Conservation (phyloP, 768 basidiomycete genomes). For the Pleurotus sapidus region DNA sequence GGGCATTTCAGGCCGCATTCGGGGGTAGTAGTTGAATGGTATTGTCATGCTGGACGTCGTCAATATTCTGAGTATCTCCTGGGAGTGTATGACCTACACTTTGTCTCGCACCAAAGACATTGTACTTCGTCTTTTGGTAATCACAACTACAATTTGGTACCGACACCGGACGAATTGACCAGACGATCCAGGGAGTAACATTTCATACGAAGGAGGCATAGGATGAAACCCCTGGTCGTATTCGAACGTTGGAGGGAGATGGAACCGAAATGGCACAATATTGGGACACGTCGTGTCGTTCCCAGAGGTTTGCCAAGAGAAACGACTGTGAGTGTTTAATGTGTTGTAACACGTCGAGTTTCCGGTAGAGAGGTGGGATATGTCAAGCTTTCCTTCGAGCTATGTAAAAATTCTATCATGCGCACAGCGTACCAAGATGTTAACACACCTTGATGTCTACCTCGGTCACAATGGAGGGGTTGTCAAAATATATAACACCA, state of each 20-base stretch:
- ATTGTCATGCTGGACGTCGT: slow-evolving; percentile 6
- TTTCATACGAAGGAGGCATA: slow-evolving; percentile 8
- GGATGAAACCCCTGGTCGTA: slow-evolving; percentile 2
- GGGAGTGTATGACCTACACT: background rate
- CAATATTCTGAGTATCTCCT: background rate
- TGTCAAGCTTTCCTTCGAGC: slow-evolving; percentile 41
- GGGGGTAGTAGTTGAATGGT: slow-evolving; percentile 12
- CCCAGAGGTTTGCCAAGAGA: slow-evolving; percentile 28
- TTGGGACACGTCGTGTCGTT: slow-evolving; percentile 22
- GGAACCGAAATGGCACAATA: slow-evolving; percentile 15
- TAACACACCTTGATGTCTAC: slow-evolving; percentile 42
- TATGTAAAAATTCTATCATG: slow-evolving; percentile 11
- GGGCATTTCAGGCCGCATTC: slow-evolving; percentile 7
- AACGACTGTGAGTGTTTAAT: slow-evolving; percentile 25
- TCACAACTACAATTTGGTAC: background rate
- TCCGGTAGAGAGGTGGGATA: slow-evolving; percentile 29
- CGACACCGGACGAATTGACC: background rate
- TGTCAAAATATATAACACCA: slow-evolving; percentile 42
- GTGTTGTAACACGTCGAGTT: slow-evolving; percentile 32
- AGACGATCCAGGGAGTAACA: slow-evolving; percentile 9
- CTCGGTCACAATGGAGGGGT: slow-evolving; percentile 32
- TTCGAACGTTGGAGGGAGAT: slow-evolving; percentile 8
- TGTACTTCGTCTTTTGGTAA: background rate
- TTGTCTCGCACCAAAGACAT: background rate
- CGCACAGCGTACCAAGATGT: no score